Percentiles rank a stretch among this genome's conserved stretches.
phyloP scores from a whole-genome alignment of 257 asterid genomes.

The Plectranthus barbatus region DNA sequence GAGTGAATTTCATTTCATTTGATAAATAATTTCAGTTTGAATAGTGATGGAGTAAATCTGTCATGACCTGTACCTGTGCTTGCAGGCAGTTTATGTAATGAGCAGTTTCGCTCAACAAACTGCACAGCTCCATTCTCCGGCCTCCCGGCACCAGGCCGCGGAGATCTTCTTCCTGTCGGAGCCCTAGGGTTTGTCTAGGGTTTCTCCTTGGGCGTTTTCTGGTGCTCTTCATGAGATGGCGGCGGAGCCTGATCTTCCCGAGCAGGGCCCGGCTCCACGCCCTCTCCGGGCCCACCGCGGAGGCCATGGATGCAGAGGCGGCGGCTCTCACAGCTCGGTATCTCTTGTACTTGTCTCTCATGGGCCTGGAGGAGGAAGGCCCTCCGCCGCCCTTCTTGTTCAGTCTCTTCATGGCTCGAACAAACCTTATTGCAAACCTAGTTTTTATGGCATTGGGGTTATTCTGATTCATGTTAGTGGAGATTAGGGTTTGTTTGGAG shows the following conservation, averaged over 20 bases:
- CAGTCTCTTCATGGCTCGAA: slow-evolving; percentile 27
- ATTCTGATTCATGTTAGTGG: not conserved
- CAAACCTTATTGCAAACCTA: slow-evolving; percentile 44
- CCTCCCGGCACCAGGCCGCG: slow-evolving; percentile 62
- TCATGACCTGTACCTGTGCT: slow-evolving; percentile 75
- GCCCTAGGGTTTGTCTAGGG: slow-evolving; percentile 22
- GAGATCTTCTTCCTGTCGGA: slow-evolving; percentile 26
- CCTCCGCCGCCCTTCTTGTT: not conserved
- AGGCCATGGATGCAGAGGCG: slow-evolving; percentile 58
- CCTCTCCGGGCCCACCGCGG: slow-evolving; percentile 52
- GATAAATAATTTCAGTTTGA: slow-evolving; percentile 22
- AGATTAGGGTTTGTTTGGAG: slow-evolving; percentile 38
- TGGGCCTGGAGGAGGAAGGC: not conserved
- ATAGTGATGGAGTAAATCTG: slow-evolving; percentile 31
- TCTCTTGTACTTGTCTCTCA: slow-evolving; percentile 12
- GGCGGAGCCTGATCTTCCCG: slow-evolving; percentile 13
- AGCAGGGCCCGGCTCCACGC: slow-evolving; percentile 72
- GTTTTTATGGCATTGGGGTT: slow-evolving; percentile 38
- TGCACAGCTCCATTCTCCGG: slow-evolving; percentile 36
- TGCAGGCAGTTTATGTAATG: slow-evolving; percentile 64
- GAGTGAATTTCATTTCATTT: no score
- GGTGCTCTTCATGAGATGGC: no score
- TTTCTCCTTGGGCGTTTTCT: slow-evolving; percentile 2
- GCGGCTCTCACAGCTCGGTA: slow-evolving; percentile 37
- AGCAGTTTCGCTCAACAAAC: slow-evolving; percentile 61